A percentile compares a stretch with the other conserved stretches of the same genome.
Evolutionary conservation across 176 grass and related monocot genomes (phyloP).

Genomic region (Dendrocalamus sinicus): DNA sequence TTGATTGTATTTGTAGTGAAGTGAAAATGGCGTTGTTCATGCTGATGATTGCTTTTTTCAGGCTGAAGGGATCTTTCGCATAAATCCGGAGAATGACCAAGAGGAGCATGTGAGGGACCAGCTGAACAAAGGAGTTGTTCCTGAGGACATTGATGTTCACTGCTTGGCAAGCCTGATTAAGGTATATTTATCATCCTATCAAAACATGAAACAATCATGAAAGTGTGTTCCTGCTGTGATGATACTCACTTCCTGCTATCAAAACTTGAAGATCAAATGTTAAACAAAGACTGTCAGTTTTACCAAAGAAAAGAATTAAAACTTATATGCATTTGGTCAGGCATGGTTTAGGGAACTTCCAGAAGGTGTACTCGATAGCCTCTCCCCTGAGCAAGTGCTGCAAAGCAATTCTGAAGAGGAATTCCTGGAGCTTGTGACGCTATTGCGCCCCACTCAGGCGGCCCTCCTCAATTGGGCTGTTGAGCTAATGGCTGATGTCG

Average conservation of each 20-base stretch:
- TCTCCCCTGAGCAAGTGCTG: constrained; percentile 84
- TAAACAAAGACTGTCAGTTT: not conserved
- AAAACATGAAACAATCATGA: not conserved
- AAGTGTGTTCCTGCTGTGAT: not conserved
- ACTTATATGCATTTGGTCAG: constrained; percentile 33
- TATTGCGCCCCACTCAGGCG: constrained; percentile 66
- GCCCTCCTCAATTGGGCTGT: constrained; percentile 87
- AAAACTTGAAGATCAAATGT: not conserved
- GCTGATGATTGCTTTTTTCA: constrained; percentile 25
- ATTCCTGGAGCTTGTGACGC: constrained; percentile 65
- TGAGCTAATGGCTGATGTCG: constrained; percentile 88
- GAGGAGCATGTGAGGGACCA: constrained; percentile 86
- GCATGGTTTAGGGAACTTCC: constrained; percentile 97
- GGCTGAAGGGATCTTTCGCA: constrained; percentile 93
- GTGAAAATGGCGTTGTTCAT: not conserved
- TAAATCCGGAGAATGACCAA: constrained; percentile 91
- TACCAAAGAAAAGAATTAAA: constrained; percentile 1
- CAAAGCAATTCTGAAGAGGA: constrained; percentile 86
- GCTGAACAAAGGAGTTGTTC: constrained; percentile 79
- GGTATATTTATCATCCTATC: constrained; percentile 43
- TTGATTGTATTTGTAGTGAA: not conserved
- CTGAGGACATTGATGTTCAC: constrained; percentile 86
- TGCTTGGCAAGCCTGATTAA: constrained; percentile 92
- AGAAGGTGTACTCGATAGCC: constrained; percentile 80
- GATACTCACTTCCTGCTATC: not conserved